These are phyloP conservation scores for Sarcodon sp. DNA, from an alignment of 768 basidiomycete species.

Conservation along the genomic window DNA sequence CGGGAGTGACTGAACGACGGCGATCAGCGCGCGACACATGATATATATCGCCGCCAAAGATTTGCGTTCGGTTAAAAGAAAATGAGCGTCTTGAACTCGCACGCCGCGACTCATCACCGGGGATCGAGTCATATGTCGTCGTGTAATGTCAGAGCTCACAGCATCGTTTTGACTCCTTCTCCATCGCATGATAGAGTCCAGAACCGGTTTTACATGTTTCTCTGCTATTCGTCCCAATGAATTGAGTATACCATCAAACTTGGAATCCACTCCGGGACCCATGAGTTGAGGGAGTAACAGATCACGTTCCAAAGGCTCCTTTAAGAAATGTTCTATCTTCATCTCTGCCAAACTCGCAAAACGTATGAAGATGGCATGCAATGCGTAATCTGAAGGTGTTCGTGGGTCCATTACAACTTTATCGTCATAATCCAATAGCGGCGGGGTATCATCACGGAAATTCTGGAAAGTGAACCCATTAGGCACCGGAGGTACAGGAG, in stretches of 20 bases:
- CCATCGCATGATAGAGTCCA: constrained; percentile 85
- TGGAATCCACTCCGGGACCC: constrained; percentile 58
- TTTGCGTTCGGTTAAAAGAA: constrained; percentile 54
- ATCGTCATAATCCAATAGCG: constrained; percentile 50
- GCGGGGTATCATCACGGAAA: constrained; percentile 24
- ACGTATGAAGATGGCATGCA: constrained; percentile 80
- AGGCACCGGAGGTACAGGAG: constrained; percentile 72
- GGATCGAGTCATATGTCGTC: constrained; percentile 32
- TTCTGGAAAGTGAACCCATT: constrained; percentile 34
- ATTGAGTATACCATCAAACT: constrained; percentile 77
- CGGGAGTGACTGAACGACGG: constrained; percentile 56
- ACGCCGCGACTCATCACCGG: constrained; percentile 14
- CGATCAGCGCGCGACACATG: constrained; percentile 78
- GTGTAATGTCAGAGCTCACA: constrained; percentile 30
- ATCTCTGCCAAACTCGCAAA: constrained; percentile 72
- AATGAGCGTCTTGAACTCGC: constrained; percentile 33
- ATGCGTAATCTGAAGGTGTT: constrained; percentile 79
- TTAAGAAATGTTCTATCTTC: constrained; percentile 68
- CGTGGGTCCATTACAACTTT: constrained; percentile 58
- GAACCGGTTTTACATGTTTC: constrained; percentile 71
- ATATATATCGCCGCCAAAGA: constrained; percentile 81
- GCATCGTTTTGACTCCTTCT: constrained; percentile 63
- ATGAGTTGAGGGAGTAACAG: constrained; percentile 53
- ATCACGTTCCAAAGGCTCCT: constrained; percentile 54
- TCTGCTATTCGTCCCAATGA: constrained; percentile 81